A percentile compares a stretch with the other conserved stretches of the same genome.
These are phyloP conservation scores for Emmonsiellopsis sp. DNA, from an alignment of 2,329 filamentous ascomycete genomes.

Conservation along the genomic window DNA sequence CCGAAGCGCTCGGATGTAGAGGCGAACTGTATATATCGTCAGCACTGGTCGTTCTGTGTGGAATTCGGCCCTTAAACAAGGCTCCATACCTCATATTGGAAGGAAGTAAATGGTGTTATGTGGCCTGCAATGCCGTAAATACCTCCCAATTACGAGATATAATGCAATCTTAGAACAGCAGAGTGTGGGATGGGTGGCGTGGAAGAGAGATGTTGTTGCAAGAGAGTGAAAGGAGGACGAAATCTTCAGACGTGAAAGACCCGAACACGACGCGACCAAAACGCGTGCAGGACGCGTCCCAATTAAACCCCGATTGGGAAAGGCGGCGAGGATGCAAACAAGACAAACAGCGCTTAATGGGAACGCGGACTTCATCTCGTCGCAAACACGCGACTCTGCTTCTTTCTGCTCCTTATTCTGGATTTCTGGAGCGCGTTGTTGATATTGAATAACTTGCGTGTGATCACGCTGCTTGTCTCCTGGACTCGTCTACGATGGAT, in stretches of 20 bases:
- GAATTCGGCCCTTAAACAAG: neutral
- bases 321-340: slow-evolving; percentile 15
- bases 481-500: slow-evolving; percentile 1
- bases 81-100: slow-evolving; percentile 23
- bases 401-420: neutral
- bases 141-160: neutral
- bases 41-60: slow-evolving; percentile 1
- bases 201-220: neutral
- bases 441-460: neutral
- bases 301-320: slow-evolving; percentile 27
- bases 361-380: neutral
- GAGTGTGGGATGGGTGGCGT: neutral
- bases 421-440: neutral
- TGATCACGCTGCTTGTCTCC: neutral
- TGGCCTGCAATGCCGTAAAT: neutral
- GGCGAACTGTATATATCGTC: slow-evolving; percentile 58
- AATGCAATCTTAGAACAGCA: neutral
- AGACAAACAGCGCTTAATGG: slow-evolving; percentile 15
- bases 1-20: slow-evolving; percentile 68
- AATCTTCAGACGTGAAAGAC: neutral
- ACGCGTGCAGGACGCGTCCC: slow-evolving; percentile 12
- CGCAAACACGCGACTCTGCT: neutral
- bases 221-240: neutral
- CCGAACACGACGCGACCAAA: neutral
- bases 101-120: neutral